A percentile compares a stretch with the other conserved stretches of the same genome.
Conservation (phyloP, 805 yeast species). For the Hermanozyma aechmeae region DNA sequence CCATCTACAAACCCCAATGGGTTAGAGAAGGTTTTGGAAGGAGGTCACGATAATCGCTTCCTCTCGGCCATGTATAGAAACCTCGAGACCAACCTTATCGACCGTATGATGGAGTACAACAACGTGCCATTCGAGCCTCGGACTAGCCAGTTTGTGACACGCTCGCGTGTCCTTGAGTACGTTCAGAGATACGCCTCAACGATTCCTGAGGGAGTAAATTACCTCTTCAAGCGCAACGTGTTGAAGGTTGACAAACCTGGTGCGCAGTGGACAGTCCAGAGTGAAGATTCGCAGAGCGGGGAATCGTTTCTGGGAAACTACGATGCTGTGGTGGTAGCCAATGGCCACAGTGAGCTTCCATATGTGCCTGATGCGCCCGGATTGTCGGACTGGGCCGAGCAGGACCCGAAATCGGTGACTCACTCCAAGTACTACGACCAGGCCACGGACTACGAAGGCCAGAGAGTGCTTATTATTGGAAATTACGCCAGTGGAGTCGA, state of each 20-base stretch:
- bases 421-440: constrained; percentile 53
- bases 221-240: constrained; percentile 41
- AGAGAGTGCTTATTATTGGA: constrained; percentile 60
- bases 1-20: constrained; percentile 14
- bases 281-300: constrained; percentile 2
- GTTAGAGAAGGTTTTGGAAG: constrained; percentile 4
- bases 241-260: constrained; percentile 22
- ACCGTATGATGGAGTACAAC: constrained; percentile 54
- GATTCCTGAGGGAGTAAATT: constrained; percentile 17
- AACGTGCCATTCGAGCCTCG: constrained; percentile 39
- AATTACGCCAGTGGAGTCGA: constrained; percentile 75
- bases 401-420: constrained; percentile 36
- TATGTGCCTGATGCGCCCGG: constrained; percentile 49
- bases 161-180: constrained; percentile 55
- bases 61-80: constrained; percentile 16
- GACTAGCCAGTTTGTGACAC: constrained; percentile 46
- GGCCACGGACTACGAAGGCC: constrained; percentile 34
- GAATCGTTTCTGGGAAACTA: constrained; percentile 17
- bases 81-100: constrained; percentile 13
- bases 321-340: constrained; percentile 57
- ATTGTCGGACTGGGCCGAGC: constrained; percentile 34
- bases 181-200: constrained; percentile 44
- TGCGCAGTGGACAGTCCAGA: constrained; percentile 5
- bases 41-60: constrained; percentile 4
- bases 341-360: constrained; percentile 60